Conservation (phyloP, 1,139 yeast genomes). For the Sugiyamaella neomexicana region DNA sequence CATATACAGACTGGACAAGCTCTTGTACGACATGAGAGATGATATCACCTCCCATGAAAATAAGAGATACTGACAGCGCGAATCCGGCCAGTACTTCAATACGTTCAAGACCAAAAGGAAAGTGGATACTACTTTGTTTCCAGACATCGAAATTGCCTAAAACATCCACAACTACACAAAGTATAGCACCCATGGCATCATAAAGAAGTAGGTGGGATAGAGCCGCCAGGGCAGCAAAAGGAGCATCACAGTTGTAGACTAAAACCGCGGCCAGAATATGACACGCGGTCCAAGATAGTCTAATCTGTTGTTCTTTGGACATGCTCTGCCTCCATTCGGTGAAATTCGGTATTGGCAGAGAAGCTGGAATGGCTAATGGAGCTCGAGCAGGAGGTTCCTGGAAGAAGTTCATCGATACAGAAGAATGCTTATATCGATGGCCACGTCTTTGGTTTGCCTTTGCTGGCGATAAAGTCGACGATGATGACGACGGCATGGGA, state of each 20-base stretch:
- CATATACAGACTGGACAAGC: slow-evolving; percentile 52
- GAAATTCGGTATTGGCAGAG: slow-evolving; percentile 75
- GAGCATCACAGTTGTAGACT: slow-evolving; percentile 56
- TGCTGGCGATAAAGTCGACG: slow-evolving; percentile 20
- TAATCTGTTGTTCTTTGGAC: slow-evolving; percentile 53
- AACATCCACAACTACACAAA: slow-evolving; percentile 70
- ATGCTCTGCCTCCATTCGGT: slow-evolving; percentile 61
- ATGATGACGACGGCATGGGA: slow-evolving; percentile 13
- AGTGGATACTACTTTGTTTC: slow-evolving; percentile 77
- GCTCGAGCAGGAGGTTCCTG: slow-evolving; percentile 85
- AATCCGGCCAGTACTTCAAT: slow-evolving; percentile 85
- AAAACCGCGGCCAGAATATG: slow-evolving; percentile 59
- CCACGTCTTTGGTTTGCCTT: slow-evolving; percentile 60
- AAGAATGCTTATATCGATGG: slow-evolving; percentile 91
- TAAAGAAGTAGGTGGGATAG: slow-evolving; percentile 84
- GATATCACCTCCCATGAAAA: slow-evolving; percentile 89
- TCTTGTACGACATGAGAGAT: slow-evolving; percentile 84
- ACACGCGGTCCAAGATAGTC: slow-evolving; percentile 63
- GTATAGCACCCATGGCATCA: slow-evolving; percentile 77
- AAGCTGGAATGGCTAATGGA: slow-evolving; percentile 70
- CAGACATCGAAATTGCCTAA: slow-evolving; percentile 91
- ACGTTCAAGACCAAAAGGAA: slow-evolving; percentile 90
- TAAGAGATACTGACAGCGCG: slow-evolving; percentile 77
- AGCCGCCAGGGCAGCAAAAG: slow-evolving; percentile 67
- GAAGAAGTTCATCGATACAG: slow-evolving; percentile 94